Evolutionary conservation across 2,329 filamentous ascomycete species (phyloP).

Genomic region (Fusarium sp.): DNA sequence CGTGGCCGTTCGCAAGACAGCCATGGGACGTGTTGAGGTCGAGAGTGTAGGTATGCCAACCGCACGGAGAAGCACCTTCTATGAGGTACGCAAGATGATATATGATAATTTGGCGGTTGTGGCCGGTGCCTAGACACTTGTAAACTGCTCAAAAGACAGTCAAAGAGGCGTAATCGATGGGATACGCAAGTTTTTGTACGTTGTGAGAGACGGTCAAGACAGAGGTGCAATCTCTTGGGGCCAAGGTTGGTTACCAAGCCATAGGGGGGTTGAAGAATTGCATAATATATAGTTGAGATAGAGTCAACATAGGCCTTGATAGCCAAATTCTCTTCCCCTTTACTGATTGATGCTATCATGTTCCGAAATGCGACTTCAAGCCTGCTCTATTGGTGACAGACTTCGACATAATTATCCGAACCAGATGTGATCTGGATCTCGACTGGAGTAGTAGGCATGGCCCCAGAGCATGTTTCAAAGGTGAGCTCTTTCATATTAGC

Average conservation of each 20-base stretch:
- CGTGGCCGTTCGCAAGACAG: slow-evolving; percentile 89
- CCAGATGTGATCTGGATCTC: background rate
- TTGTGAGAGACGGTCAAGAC: slow-evolving; percentile 11
- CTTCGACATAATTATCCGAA: background rate
- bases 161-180: slow-evolving; percentile 26
- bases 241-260: slow-evolving; percentile 13
- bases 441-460: background rate
- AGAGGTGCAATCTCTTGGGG: slow-evolving; percentile 25
- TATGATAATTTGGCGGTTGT: slow-evolving; percentile 96
- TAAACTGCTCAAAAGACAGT: background rate
- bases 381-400: background rate
- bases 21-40: slow-evolving; percentile 87
- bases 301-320: slow-evolving; percentile 2
- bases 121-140: slow-evolving; percentile 67
- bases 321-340: slow-evolving; percentile 4
- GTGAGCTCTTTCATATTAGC: slow-evolving; percentile 4
- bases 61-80: slow-evolving; percentile 73
- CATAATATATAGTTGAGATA: slow-evolving; percentile 8
- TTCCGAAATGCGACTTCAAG: background rate
- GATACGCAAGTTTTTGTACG: slow-evolving; percentile 19
- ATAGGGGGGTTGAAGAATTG: slow-evolving; percentile 1
- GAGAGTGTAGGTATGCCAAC: slow-evolving; percentile 73
- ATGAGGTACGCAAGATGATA: slow-evolving; percentile 88
- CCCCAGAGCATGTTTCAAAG: background rate
- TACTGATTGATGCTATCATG: background rate